Evolutionary conservation across 2,329 filamentous ascomycete species (phyloP).

Genomic region (Alternaria hordeiaustralica): DNA sequence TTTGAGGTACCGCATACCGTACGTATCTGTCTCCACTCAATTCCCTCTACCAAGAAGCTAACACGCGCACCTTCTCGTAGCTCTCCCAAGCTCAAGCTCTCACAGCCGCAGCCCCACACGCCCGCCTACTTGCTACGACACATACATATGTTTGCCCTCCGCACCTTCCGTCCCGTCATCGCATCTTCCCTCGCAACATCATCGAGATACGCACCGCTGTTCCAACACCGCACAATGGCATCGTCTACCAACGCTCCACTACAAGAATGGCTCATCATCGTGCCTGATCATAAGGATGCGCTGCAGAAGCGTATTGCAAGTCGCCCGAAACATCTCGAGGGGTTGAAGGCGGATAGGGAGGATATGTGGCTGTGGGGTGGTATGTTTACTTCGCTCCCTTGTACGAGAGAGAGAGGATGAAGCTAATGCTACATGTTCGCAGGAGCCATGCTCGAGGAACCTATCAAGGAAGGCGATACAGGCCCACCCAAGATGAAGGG

Average conservation of each 20-base stretch:
- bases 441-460: slow-evolving; percentile 47
- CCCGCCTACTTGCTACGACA: not conserved
- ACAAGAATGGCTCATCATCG: slow-evolving; percentile 59
- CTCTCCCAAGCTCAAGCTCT: not conserved
- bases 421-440: not conserved
- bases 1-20: not conserved
- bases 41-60: not conserved
- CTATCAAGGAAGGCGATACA: slow-evolving; percentile 63
- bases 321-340: slow-evolving; percentile 45
- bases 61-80: not conserved
- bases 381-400: slow-evolving; percentile 18
- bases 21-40: not conserved
- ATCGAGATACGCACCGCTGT: not conserved
- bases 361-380: slow-evolving; percentile 47
- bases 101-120: not conserved
- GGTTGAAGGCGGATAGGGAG: slow-evolving; percentile 36
- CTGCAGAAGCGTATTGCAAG: slow-evolving; percentile 54
- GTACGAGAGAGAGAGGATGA: not conserved
- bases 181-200: not conserved
- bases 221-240: slow-evolving; percentile 29
- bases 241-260: slow-evolving; percentile 20
- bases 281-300: slow-evolving; percentile 53
- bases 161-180: slow-evolving; percentile 3
- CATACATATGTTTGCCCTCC: slow-evolving; percentile 17
- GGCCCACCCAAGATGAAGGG: slow-evolving; percentile 73